A percentile compares a stretch with the other conserved stretches of the same genome.
phyloP scores from a whole-genome alignment of 2,329 filamentous ascomycete genomes.

The Alternaria tenuissima region DNA sequence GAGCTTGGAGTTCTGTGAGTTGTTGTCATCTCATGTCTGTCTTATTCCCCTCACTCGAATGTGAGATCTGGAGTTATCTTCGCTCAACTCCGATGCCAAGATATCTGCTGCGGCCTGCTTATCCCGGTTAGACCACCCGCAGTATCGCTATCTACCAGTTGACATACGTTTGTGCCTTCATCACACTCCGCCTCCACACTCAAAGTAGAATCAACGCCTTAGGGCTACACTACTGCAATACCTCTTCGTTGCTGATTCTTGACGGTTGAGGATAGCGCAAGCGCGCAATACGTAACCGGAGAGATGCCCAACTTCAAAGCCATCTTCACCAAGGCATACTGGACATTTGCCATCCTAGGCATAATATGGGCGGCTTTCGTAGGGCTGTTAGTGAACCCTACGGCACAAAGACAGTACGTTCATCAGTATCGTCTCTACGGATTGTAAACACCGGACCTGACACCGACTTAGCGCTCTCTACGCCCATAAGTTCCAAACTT shows the following conservation, averaged over 20 bases:
- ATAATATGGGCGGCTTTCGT: conserved; percentile 73
- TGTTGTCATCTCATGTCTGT: neutral
- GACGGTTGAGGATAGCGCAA: neutral
- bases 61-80: neutral
- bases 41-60: neutral
- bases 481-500: conserved; percentile 78
- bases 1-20: neutral
- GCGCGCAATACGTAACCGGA: neutral
- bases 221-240: neutral
- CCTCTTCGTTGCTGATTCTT: neutral
- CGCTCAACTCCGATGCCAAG: conserved; percentile 17
- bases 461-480: conserved; percentile 74
- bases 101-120: conserved; percentile 7
- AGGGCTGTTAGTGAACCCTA: conserved; percentile 70
- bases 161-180: neutral
- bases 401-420: conserved; percentile 81
- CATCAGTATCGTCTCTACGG: neutral
- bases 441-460: neutral
- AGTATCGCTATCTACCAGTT: conserved; percentile 2
- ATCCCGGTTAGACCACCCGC: conserved; percentile 8
- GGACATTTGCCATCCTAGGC: conserved; percentile 59
- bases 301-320: conserved; percentile 40
- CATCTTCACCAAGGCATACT: conserved; percentile 49
- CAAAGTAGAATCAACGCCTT: neutral
- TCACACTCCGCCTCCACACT: neutral